Conservation (phyloP, 495 filamentous ascomycete genomes). For the Penicillium subrubescens region DNA sequence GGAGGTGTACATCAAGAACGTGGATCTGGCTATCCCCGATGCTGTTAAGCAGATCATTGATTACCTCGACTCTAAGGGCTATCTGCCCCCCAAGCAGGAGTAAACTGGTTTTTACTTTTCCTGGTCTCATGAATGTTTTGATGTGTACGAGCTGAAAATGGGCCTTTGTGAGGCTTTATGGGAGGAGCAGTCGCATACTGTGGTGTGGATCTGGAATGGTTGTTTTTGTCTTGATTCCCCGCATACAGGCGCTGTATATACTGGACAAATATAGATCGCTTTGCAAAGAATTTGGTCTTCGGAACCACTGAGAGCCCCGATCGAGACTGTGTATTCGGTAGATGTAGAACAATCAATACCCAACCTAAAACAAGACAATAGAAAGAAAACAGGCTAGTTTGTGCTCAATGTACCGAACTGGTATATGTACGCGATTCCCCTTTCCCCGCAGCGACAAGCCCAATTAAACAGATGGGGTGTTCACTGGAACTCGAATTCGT, state of each 20-base stretch:
- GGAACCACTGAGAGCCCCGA: neutral
- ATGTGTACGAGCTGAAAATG: neutral
- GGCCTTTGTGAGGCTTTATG: neutral
- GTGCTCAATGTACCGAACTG: conserved; percentile 31
- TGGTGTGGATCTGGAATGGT: conserved; percentile 16
- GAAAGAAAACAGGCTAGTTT: conserved; percentile 20
- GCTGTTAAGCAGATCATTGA: conserved; percentile 80
- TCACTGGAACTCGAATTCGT: conserved; percentile 80
- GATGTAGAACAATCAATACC: neutral
- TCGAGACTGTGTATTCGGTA: neutral
- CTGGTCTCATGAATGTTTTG: neutral
- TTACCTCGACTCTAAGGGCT: conserved; percentile 69
- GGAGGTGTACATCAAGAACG: conserved; percentile 82
- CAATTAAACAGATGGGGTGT: neutral
- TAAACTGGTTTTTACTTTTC: conserved; percentile 17
- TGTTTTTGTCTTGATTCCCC: conserved; percentile 17
- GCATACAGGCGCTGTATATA: conserved; percentile 22
- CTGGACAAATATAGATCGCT: conserved; percentile 17
- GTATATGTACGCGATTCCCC: conserved; percentile 34
- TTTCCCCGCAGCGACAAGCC: neutral
- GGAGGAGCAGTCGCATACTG: conserved; percentile 10
- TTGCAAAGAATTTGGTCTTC: conserved; percentile 8
- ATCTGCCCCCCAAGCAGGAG: conserved; percentile 56
- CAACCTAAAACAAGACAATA: conserved; percentile 1
- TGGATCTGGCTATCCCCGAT: conserved; percentile 78